Evolutionary conservation across 192 early-diverging fungal genomes (phyloP).

Genomic region (Coemansia sp.): DNA sequence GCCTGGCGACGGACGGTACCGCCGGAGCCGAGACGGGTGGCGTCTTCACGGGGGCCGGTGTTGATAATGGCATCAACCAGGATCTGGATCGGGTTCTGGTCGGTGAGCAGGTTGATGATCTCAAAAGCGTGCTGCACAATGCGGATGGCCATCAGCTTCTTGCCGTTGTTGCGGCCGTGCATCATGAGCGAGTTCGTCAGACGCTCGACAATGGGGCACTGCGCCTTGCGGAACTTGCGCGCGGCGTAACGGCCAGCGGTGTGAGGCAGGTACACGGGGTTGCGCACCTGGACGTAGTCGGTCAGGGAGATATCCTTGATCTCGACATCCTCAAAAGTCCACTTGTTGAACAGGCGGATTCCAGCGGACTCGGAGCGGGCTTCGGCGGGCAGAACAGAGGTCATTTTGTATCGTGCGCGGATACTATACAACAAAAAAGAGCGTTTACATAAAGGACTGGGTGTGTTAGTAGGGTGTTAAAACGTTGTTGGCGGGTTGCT

Average conservation of each 20-base stretch:
- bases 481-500: neutral
- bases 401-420: slow-evolving; percentile 48
- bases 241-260: slow-evolving; percentile 97
- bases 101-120: slow-evolving; percentile 97
- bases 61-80: slow-evolving; percentile 98
- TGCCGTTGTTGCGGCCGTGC: slow-evolving; percentile 99
- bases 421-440: slow-evolving; percentile 9
- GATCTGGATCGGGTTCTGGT: slow-evolving; percentile 97
- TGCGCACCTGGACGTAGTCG: slow-evolving; percentile 92
- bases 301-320: slow-evolving; percentile 86
- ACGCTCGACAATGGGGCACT: slow-evolving; percentile 99
- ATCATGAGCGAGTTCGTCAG: slow-evolving; percentile 99
- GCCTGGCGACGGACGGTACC: slow-evolving; percentile 99
- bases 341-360: slow-evolving; percentile 80
- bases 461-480: slow-evolving; percentile 3
- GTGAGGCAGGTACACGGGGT: slow-evolving; percentile 96
- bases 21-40: slow-evolving; percentile 95
- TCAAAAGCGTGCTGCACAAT: slow-evolving; percentile 99
- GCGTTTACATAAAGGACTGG: neutral
- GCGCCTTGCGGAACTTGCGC: slow-evolving; percentile 97
- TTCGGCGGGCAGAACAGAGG: slow-evolving; percentile 54
- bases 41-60: slow-evolving; percentile 99
- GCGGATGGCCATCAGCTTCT: slow-evolving; percentile 98
- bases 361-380: slow-evolving; percentile 49
- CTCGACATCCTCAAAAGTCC: slow-evolving; percentile 86